Evolutionary conservation across 495 filamentous ascomycete genomes (phyloP), one percentile per base, ranked within the genome.

Genomic region (Talaromyces thailandensis): DNA sequence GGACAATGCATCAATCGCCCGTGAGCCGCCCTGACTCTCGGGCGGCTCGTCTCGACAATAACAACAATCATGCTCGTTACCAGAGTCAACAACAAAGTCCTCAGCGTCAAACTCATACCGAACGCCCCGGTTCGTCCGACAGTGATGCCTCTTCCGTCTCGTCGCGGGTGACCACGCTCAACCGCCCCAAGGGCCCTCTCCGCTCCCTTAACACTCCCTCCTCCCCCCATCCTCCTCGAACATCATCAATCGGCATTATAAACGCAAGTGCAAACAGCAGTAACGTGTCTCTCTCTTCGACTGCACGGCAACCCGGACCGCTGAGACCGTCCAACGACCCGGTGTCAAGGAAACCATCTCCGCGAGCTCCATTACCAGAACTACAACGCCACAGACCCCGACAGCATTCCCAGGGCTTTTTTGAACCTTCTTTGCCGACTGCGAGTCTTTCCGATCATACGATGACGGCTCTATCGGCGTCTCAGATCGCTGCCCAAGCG

Each of bases 401-500:
- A 63, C 84, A 88, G 69, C 86, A 92, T 66, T 93, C 87, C 23
- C 90, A 93, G 66, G 93, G 93, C 61, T 87, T 91, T 75, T 97
- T 96, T 67, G 92, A 97, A 72, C 89, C 93, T 5, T 86, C 86
- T 29, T 75, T 96, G 32, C 90, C 91, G 2, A 90, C 90, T 69
- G 84, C 83, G 68, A 82, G 79, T 73, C 67, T 78, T 65, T 26
- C 81, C 78, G 70, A 74, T 79, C 73, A 78, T 68, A 53, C 62
- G 69, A 65, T 71, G 69, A 59, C 73, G 58, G 79, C 79, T 53
- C 75, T 90, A 51, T 85, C 86, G 3, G 90, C 92, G 7, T 93
- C 90, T 63, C 85, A 91, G 69, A 96, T 96, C 66, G 93, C 93
- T 21, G 93, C 92, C 25, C 93, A 97, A 75, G 85, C 93, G 21